Conservation (phyloP, 495 filamentous ascomycete species). For the Hamigera avellanea region DNA sequence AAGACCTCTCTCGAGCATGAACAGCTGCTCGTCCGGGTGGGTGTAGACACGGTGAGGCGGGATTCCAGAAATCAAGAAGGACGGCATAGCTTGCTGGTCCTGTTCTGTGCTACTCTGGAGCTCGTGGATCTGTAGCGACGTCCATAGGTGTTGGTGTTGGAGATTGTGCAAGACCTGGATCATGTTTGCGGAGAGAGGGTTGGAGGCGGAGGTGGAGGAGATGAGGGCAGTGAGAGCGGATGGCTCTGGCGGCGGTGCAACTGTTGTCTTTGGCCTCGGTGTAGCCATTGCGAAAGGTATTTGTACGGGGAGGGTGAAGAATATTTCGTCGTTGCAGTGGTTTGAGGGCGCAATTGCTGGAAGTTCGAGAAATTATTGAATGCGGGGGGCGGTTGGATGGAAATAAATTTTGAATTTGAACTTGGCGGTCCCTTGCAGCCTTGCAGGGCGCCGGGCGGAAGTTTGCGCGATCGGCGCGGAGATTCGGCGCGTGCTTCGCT, state of each 20-base stretch:
- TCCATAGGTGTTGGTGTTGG: constrained; percentile 81
- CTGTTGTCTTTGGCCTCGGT: constrained; percentile 1
- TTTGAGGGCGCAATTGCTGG: too few species aligned
- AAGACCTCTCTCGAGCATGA: constrained; percentile 48
- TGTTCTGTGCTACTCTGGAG: constrained; percentile 16
- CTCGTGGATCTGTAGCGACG: constrained; percentile 47
- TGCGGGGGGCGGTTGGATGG: too few species aligned
- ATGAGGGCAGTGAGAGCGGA: constrained; percentile 27
- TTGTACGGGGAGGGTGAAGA: too few species aligned
- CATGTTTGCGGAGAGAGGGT: constrained; percentile 40
- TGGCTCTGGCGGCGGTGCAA: constrained; percentile 5
- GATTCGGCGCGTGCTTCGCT: neutral
- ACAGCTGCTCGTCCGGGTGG: constrained; percentile 87
- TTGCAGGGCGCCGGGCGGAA: too few species aligned
- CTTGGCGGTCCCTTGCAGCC: too few species aligned
- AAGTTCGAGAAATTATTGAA: too few species aligned
- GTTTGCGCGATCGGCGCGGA: too few species aligned
- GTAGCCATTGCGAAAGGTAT: too few species aligned
- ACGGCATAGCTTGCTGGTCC: constrained; percentile 25
- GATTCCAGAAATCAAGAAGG: constrained; percentile 73
- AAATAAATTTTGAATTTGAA: too few species aligned
- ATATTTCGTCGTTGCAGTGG: too few species aligned
- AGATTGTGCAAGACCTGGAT: constrained; percentile 68
- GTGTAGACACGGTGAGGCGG: constrained; percentile 78
- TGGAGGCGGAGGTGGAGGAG: constrained; percentile 11